These are phyloP conservation scores for Aquilaria sinensis DNA, from an alignment of 345 rosid genomes.

Conservation along the genomic window DNA sequence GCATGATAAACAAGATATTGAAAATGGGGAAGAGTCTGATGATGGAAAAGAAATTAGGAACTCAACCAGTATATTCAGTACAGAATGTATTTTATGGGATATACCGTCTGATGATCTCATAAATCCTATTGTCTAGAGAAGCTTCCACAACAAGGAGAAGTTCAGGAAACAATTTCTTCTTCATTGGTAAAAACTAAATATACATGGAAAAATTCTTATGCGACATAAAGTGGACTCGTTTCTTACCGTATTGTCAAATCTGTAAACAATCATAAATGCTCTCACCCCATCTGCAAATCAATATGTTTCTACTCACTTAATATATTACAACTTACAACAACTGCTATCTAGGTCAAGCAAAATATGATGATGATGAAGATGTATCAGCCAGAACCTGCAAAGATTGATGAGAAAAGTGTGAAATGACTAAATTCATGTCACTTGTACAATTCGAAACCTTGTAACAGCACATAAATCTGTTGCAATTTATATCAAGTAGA, in stretches of 20 bases:
- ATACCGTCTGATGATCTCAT: slow-evolving; percentile 68
- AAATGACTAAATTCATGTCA: slow-evolving; percentile 1
- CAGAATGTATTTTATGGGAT: slow-evolving; percentile 83
- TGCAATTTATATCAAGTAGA: too few relatives aligned
- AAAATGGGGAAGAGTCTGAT: slow-evolving; percentile 41
- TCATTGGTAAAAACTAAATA: slow-evolving; percentile 18
- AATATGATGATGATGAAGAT: slow-evolving; percentile 87
- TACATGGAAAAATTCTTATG: slow-evolving; percentile 2
- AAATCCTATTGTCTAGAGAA: slow-evolving; percentile 45
- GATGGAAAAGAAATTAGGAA: slow-evolving; percentile 47
- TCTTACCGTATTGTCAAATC: slow-evolving; percentile 7
- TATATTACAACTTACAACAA: slow-evolving; percentile 13
- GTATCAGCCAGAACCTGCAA: slow-evolving; percentile 96
- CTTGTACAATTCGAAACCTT: background rate
- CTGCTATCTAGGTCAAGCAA: slow-evolving; percentile 50
- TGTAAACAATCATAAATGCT: slow-evolving; percentile 8
- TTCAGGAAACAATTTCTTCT: slow-evolving; percentile 8
- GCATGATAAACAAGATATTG: slow-evolving; percentile 32
- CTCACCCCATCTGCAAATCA: slow-evolving; percentile 13
- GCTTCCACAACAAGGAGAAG: background rate
- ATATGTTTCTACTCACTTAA: slow-evolving; percentile 9
- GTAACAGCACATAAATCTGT: background rate
- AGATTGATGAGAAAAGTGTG: slow-evolving; percentile 7
- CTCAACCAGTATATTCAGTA: slow-evolving; percentile 43
- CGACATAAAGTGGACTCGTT: slow-evolving; percentile 26